A percentile compares a stretch with the other conserved stretches of the same genome.
These are phyloP conservation scores for Brettanomyces anomalus DNA, from an alignment of 805 yeast genomes.

Conservation along the genomic window DNA sequence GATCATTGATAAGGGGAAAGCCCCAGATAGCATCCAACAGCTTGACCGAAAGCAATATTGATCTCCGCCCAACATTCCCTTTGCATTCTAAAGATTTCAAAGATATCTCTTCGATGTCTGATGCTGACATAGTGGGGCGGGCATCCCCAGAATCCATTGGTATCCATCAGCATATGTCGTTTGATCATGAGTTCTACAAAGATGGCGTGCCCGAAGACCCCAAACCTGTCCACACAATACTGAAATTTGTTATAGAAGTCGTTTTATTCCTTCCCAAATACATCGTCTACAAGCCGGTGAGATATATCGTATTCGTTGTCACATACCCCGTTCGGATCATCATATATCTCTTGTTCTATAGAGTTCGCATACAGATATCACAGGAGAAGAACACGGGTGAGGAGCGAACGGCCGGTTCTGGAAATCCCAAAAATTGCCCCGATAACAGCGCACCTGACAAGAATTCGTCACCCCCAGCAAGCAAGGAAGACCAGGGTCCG, in stretches of 20 bases:
- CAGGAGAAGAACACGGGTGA: background rate
- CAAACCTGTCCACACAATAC: background rate
- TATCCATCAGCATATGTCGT: too few relatives aligned
- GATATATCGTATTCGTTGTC: background rate
- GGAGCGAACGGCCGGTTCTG: background rate
- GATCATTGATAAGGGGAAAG: too few relatives aligned
- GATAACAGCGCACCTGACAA: constrained; percentile 2
- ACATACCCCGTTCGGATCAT: constrained; percentile 2
- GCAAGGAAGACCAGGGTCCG: constrained; percentile 37
- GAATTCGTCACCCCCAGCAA: background rate
- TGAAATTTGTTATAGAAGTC: background rate
- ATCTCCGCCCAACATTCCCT: too few relatives aligned
- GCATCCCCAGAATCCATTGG: too few relatives aligned
- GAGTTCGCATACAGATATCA: background rate
- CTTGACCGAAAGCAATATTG: too few relatives aligned
- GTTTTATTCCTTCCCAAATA: constrained; percentile 1
- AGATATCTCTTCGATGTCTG: too few relatives aligned
- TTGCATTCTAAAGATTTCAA: too few relatives aligned
- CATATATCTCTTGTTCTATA: constrained; percentile 1
- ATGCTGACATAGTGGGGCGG: too few relatives aligned
- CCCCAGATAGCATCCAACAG: too few relatives aligned
- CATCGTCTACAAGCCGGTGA: background rate
- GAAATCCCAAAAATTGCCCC: background rate
- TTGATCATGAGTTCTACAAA: too few relatives aligned
- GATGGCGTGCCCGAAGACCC: constrained; percentile 1